These are phyloP conservation scores for Hippophae tibetana DNA, from an alignment of 306 rosid species.

Conservation along the genomic window DNA sequence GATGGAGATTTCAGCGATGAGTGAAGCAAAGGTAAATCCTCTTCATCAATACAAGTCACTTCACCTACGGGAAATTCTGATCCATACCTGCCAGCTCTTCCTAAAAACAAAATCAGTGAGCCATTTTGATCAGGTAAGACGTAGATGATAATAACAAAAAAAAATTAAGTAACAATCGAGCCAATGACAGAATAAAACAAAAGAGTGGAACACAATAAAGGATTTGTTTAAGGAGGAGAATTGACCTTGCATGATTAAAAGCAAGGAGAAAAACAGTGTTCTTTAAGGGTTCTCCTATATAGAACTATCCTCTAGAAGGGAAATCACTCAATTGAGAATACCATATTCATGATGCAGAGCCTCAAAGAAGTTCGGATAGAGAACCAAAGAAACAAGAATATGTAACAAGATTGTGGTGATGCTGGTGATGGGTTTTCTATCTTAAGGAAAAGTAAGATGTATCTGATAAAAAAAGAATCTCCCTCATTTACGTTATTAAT, in stretches of 20 bases:
- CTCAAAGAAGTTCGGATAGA: not conserved
- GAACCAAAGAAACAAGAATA: no score
- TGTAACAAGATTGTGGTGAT: not conserved
- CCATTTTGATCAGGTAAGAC: conserved; percentile 8
- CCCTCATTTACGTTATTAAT: no score
- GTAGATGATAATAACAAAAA: not conserved
- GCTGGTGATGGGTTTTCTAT: no score
- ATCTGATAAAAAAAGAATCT: no score
- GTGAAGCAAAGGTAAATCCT: conserved; percentile 71
- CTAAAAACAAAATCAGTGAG: conserved; percentile 41
- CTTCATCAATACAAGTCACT: conserved; percentile 67
- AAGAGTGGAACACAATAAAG: no score
- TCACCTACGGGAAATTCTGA: conserved; percentile 77
- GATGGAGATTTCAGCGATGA: conserved; percentile 63
- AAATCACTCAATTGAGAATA: no score
- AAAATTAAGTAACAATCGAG: not conserved
- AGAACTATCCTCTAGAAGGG: no score
- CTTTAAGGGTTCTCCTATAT: no score
- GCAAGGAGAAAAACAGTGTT: no score
- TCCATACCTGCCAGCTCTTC: conserved; percentile 95
- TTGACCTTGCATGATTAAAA: no score
- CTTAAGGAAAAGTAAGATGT: no score
- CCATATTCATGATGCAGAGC: not conserved
- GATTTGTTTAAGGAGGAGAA: no score
- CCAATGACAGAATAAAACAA: not conserved